Evolutionary conservation across 805 yeast species (phyloP), one percentile per base, ranked within the genome.

Genomic region (Saccharomycopsis amapae): DNA sequence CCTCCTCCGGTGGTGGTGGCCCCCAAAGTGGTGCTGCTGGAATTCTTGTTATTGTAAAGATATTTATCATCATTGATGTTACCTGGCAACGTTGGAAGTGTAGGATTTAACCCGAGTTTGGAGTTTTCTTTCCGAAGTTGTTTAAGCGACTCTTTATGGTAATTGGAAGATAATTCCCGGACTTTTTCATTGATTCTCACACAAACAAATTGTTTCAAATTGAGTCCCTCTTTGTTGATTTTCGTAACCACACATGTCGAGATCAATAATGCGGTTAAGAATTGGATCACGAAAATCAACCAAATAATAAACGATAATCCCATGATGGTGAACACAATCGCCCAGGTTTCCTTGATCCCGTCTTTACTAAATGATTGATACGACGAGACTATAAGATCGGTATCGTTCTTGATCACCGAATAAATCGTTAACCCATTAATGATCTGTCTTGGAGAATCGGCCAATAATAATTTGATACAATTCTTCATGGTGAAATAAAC

Each of bases 381-480:
- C 23, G 67, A 56, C 2, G 54, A 59, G 23, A 66, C 54, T 43
- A 69, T 61, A 23, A 56, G 53, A 13, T 56, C 60, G 5, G 56
- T 48, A 30, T 59, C 58, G 15, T 64, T 55, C 12, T 71, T 57
- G 17, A 73, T 57, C 3, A 73, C 75, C 2, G 78, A 71, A 63
- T 71, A 74, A 18, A 82, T 63, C 0, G 96, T 85, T 54, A 84
- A 66, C 23, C 88, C 83, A 58, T 87, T 87, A 51, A 87, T 75
- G 1, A 85, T 80, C 62, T 87, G 96, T 62, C 96, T 76, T 20
- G 96, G 96, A 15, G 88, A 72, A 54, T 87, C 95, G 0, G 95
- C 88, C 38, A 85, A 65, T 7, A 86, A 55, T 53, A 86, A 71
- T 38, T 76, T 65, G 12, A 83, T 55, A 53, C 77, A 81, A 44